Evolutionary conservation across 306 rosid species (phyloP).

Genomic region (Canavalia ensiformis): DNA sequence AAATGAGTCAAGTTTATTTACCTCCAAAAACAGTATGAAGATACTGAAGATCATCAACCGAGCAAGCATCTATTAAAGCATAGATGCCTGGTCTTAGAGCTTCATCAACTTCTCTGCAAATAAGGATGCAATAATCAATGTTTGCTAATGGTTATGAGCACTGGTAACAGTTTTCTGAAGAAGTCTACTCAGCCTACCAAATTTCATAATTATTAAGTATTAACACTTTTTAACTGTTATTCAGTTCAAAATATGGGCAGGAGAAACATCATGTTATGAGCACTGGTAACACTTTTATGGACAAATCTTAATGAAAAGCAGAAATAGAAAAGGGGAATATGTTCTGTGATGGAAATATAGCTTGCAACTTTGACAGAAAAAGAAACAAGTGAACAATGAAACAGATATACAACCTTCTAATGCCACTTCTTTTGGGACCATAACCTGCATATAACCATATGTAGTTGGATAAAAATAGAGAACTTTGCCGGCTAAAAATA

Average conservation of each 20-base stretch:
- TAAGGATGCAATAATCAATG: slow-evolving; percentile 27
- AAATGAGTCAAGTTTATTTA: slow-evolving; percentile 51
- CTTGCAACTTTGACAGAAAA: slow-evolving; percentile 34
- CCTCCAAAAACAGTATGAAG: slow-evolving; percentile 95
- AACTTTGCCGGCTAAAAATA: slow-evolving; percentile 66
- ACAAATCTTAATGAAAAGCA: slow-evolving; percentile 21
- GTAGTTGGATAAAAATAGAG: slow-evolving; percentile 77
- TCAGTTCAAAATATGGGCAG: slow-evolving; percentile 28
- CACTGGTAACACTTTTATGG: background rate
- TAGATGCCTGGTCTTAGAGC: slow-evolving; percentile 87
- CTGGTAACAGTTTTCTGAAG: slow-evolving; percentile 23
- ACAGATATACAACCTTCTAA: slow-evolving; percentile 68
- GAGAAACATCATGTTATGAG: background rate
- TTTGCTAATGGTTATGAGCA: slow-evolving; percentile 42
- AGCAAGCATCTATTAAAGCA: slow-evolving; percentile 81
- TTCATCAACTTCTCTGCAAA: slow-evolving; percentile 88
- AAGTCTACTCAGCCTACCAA: slow-evolving; percentile 25
- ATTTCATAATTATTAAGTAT: slow-evolving; percentile 16
- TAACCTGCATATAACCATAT: slow-evolving; percentile 80
- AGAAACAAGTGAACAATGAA: slow-evolving; percentile 21
- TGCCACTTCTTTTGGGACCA: slow-evolving; percentile 79
- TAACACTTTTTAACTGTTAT: slow-evolving; percentile 24
- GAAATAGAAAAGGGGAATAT: slow-evolving; percentile 32
- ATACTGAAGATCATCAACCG: slow-evolving; percentile 87
- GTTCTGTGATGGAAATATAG: slow-evolving; percentile 29